Conservation (phyloP, 83 land plant genomes). For the Picea abies region DNA sequence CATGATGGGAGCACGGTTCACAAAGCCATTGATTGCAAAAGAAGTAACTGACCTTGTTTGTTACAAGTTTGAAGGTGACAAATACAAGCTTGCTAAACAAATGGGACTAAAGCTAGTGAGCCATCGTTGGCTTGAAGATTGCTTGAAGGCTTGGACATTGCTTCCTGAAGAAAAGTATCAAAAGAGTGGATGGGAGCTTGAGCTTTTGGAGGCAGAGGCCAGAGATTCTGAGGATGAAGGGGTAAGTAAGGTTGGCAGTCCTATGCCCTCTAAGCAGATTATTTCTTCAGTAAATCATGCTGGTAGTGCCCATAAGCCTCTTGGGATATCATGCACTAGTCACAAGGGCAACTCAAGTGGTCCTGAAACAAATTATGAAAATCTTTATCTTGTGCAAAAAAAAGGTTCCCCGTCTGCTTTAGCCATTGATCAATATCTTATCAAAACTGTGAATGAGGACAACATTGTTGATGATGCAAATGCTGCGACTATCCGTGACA, state of each 20-base stretch:
- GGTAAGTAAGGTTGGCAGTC: no score
- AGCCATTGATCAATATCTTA: constrained; percentile 1
- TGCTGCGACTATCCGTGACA: background rate
- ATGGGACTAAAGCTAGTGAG: constrained; percentile 66
- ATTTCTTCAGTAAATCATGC: no score
- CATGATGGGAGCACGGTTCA: no score
- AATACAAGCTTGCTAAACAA: constrained; percentile 51
- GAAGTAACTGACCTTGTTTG: no score
- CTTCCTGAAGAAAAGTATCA: constrained; percentile 52
- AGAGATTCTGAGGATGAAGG: constrained; percentile 66
- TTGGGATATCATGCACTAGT: no score
- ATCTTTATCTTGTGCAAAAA: background rate
- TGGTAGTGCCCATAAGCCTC: no score
- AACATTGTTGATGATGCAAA: background rate
- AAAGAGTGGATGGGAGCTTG: constrained; percentile 70
- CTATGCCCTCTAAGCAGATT: no score
- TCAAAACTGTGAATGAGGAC: constrained; percentile 4
- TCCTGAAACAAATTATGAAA: background rate
- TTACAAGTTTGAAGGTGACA: no score
- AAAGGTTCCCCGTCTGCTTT: background rate
- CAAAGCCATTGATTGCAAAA: no score
- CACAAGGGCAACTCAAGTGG: background rate
- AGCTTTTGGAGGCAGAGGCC: constrained; percentile 64
- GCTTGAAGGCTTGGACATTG: constrained; percentile 64
- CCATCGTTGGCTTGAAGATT: constrained; percentile 79